phyloP scores from a whole-genome alignment of 495 filamentous ascomycete species.

The Penicillium tannophilum region DNA sequence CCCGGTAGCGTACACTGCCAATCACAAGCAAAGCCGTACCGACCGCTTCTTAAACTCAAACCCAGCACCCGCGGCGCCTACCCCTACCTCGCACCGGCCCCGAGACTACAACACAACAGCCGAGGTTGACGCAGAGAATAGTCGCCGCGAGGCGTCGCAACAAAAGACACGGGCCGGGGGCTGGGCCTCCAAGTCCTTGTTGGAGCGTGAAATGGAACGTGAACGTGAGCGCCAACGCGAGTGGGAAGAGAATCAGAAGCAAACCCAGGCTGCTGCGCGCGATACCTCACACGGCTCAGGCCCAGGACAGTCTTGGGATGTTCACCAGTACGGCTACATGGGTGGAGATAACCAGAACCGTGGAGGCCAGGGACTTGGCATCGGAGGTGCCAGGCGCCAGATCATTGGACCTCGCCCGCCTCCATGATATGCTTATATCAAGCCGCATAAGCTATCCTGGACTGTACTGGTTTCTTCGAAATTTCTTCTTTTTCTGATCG shows the following conservation, averaged over 20 bases:
- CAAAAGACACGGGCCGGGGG: slow-evolving; percentile 71
- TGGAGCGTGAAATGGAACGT: slow-evolving; percentile 95
- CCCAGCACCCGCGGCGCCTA: slow-evolving; percentile 43
- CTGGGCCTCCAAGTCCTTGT: slow-evolving; percentile 77
- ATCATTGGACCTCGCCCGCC: slow-evolving; percentile 78
- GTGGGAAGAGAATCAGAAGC: slow-evolving; percentile 91
- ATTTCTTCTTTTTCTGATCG: slow-evolving; percentile 6
- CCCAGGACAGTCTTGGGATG: slow-evolving; percentile 71
- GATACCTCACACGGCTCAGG: slow-evolving; percentile 54
- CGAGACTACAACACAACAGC: slow-evolving; percentile 61
- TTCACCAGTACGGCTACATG: slow-evolving; percentile 84
- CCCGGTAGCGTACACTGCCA: slow-evolving; percentile 31
- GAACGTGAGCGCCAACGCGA: slow-evolving; percentile 91
- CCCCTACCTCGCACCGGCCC: slow-evolving; percentile 43
- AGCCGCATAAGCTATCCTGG: slow-evolving; percentile 4
- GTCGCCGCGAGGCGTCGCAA: slow-evolving; percentile 63
- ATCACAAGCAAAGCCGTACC: slow-evolving; percentile 38
- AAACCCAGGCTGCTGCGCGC: slow-evolving; percentile 57
- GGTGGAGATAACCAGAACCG: slow-evolving; percentile 84
- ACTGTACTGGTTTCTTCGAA: not conserved
- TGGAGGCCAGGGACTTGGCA: slow-evolving; percentile 66
- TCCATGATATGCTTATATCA: slow-evolving; percentile 35
- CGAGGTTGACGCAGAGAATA: slow-evolving; percentile 71
- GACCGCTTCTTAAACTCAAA: slow-evolving; percentile 56
- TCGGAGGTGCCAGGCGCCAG: slow-evolving; percentile 70